A percentile compares a stretch with the other conserved stretches of the same genome.
These are phyloP conservation scores for Paecilomyces sp. DNA, from an alignment of 2,329 filamentous ascomycete genomes.

Conservation along the genomic window DNA sequence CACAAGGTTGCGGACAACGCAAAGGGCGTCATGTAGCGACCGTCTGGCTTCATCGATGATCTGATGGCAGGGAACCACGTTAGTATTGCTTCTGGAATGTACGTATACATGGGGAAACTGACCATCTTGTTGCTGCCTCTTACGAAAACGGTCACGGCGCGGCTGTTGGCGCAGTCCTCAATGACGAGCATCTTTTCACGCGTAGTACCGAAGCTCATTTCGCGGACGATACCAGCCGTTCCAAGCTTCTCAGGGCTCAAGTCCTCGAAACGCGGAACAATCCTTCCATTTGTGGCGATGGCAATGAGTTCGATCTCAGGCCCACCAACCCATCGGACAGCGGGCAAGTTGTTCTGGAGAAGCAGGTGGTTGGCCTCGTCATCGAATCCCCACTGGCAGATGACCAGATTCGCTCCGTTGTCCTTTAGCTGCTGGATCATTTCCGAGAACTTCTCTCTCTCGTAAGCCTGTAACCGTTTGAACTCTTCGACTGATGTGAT, in stretches of 20 bases:
- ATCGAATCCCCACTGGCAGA: conserved; percentile 99
- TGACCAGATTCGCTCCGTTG: conserved; percentile 91
- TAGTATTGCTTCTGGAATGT: conserved; percentile 1
- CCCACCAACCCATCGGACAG: conserved; percentile 95
- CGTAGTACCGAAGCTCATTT: conserved; percentile 95
- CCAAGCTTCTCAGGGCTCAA: conserved; percentile 86
- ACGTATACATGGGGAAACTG: conserved; percentile 24
- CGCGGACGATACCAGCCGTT: conserved; percentile 77
- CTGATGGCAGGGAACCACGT: conserved; percentile 38
- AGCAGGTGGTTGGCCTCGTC: conserved; percentile 97
- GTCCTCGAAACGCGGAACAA: conserved; percentile 95
- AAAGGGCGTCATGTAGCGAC: conserved; percentile 93
- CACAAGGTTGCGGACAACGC: conserved; percentile 94
- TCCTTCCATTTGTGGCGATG: conserved; percentile 95
- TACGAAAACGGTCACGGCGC: conserved; percentile 93
- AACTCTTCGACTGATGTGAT: conserved; percentile 97
- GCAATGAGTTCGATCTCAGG: conserved; percentile 98
- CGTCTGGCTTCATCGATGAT: conserved; percentile 99
- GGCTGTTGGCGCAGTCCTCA: conserved; percentile 96
- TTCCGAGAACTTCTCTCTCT: conserved; percentile 91
- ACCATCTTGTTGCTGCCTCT: conserved; percentile 99
- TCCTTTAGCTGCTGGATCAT: conserved; percentile 99
- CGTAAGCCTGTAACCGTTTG: conserved; percentile 94
- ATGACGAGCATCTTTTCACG: conserved; percentile 99
- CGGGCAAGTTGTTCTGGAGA: conserved; percentile 90